Evolutionary conservation across 345 rosid genomes (phyloP).

Genomic region (Salix purpurea): DNA sequence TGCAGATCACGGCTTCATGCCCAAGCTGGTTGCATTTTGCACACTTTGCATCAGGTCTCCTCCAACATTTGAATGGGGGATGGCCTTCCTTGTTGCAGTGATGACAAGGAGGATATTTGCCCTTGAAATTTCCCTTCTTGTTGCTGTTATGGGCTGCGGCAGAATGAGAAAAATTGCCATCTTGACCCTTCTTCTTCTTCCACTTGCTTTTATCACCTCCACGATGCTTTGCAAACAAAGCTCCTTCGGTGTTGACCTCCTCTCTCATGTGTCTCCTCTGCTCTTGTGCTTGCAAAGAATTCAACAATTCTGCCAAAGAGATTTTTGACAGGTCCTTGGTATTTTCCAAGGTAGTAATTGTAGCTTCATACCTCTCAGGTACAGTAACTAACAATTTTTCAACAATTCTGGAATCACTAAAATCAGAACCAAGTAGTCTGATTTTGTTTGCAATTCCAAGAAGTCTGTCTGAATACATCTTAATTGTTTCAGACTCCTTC

Average conservation of each 20-base stretch:
- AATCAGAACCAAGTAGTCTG: background rate
- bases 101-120: background rate
- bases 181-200: background rate
- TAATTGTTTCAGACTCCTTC: background rate
- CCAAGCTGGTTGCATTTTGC: background rate
- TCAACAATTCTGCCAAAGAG: background rate
- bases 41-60: background rate
- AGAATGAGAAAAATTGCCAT: background rate
- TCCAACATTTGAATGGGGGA: background rate
- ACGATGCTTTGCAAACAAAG: too few relatives aligned
- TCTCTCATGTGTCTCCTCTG: background rate
- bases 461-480: background rate
- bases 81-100: background rate
- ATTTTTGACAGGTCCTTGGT: background rate
- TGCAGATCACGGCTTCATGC: background rate
- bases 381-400: background rate
- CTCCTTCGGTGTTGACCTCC: background rate
- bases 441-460: background rate
- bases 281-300: background rate
- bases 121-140: too few relatives aligned
- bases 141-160: accelerated
- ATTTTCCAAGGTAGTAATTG: background rate
- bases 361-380: background rate
- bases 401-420: background rate
- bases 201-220: background rate